phyloP scores from a whole-genome alignment of 352 stramenopile genomes.

The Phytophthora melonis region DNA sequence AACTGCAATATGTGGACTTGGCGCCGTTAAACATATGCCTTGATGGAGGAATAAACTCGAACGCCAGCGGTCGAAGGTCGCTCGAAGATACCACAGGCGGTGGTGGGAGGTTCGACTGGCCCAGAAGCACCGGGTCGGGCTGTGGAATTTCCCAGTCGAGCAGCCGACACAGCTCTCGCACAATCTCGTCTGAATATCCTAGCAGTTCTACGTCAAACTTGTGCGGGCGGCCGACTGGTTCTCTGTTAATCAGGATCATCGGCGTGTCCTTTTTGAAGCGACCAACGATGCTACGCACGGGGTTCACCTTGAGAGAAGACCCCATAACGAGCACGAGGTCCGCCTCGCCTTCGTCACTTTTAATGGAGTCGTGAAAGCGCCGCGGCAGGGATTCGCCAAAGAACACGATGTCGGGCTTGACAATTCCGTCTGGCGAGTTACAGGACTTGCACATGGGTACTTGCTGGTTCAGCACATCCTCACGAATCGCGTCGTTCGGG shows the following conservation, averaged over 20 bases:
- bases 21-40: conserved; percentile 83
- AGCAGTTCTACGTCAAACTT: conserved; percentile 88
- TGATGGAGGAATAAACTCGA: conserved; percentile 74
- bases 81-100: conserved; percentile 29
- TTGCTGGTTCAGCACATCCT: conserved; percentile 77
- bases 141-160: conserved; percentile 83
- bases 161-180: conserved; percentile 79
- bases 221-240: conserved; percentile 83
- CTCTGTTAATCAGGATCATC: conserved; percentile 89
- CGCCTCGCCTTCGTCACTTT: conserved; percentile 81
- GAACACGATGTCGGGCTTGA: conserved; percentile 99
- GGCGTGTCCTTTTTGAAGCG: conserved; percentile 81
- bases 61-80: conserved; percentile 49
- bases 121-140: conserved; percentile 71
- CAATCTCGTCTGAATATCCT: conserved; percentile 88
- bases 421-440: conserved; percentile 84
- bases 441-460: conserved; percentile 87
- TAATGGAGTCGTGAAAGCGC: conserved; percentile 91
- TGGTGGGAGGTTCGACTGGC: conserved; percentile 64
- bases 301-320: conserved; percentile 97
- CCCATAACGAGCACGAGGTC: conserved; percentile 99
- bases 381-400: conserved; percentile 96
- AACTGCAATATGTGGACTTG: conserved; percentile 69
- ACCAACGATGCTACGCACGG: conserved; percentile 92
- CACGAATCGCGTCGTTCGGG: conserved; percentile 86